Base-by-base conservation (phyloP, 768 basidiomycete genomes). In the Boletus patriciae region DNA sequence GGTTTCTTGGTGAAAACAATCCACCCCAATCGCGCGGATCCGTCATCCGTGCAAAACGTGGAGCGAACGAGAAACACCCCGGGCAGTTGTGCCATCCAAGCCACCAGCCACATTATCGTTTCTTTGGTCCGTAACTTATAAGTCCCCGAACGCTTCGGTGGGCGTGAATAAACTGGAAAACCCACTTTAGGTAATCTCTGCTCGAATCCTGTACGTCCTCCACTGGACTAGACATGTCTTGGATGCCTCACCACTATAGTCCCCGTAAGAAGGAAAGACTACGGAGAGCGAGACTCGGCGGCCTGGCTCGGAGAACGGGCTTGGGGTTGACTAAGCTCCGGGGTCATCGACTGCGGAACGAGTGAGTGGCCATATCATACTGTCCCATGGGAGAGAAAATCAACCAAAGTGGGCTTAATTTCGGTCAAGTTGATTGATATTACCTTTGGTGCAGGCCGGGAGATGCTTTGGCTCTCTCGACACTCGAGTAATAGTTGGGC, bases 41-140 rank as follows among this genome's bases (percentile, higher is more conserved):
- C 1, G 68, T 63, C 48, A 75, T 66, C 11, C 62, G 61, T 2
- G 69, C 68, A 49, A 73, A 73, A 10, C 64, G 62, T 44, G 25
- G 3, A 25, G 25, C 25, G 25, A 25, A 61, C 5, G 51, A 49
- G 36, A 69, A 71, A 11, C 66, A 25, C 31, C 74, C 74, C 0
- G 72, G 73, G n/a, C 66, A 72, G 50, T 75, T 76, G 29, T 74
- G 74, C 70, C 70, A 74, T 18, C 73, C 74, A 15, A 75, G 54
- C 70, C 70, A 76, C 37, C 64, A 67, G 18, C 9, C n/a, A 9
- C 3, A n/a, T 29, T 12, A 12, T 31, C 23, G n/a, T 41, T 27
- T 21, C 23, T 41, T 27, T 21, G 29, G 3, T 37, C 23, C 7
- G 25, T 19, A 31, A 6, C 31, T 47, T 52, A 51, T 46, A 46